Base-by-base conservation (phyloP, 257 asterid species). In the Pogostemon cablin region DNA sequence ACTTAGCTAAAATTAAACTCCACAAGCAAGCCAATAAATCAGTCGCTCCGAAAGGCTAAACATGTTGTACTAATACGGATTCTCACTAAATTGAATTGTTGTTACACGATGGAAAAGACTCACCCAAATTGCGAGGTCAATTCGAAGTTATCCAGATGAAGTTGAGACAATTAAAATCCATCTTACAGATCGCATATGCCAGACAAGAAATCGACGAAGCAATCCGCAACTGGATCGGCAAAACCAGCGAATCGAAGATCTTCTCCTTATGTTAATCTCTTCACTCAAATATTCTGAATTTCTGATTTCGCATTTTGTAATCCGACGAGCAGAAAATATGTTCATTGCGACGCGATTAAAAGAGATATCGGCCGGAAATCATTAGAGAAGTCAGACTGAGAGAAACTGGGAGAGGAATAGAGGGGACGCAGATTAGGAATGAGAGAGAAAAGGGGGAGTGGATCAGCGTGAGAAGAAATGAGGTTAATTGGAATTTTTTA, bases 201-300 rank as follows among this genome's bases (percentile, higher is more conserved):
- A 69, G 75, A 7, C 84, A 83, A 63, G 80, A 80, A 38, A 73
- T 62, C 7, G 81, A 78, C 11, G 84, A 72, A 65, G 82, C 73
- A 2, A 70, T 84, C 75, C 77, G 78, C 3, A 76, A 73, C 39
- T 86, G 87, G 83, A 65, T 86, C 44, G 81, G 63, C n/a, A 87
- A 86, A 40, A 80, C 86, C 0, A 49, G 85, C 35, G 86, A 82
- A n/a, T n/a, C n/a, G n/a, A 86, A 55, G 87, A 83, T 66, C 75
- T 62, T 54, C 77, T 75, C 37, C 72, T 72, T 7, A 77, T 75
- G 10, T 74, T 73, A 52, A 62, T 78, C 73, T 64, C 50, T 5
- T 49, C 67, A 35, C 76, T 54, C 41, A 76, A 60, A 20, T 20
- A 20, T 20, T 20, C 25, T 20, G 25, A 20, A 20, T 1, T 20